phyloP scores from a whole-genome alignment of 2,329 filamentous ascomycete species.

The Sordariomycetes sp. region DNA sequence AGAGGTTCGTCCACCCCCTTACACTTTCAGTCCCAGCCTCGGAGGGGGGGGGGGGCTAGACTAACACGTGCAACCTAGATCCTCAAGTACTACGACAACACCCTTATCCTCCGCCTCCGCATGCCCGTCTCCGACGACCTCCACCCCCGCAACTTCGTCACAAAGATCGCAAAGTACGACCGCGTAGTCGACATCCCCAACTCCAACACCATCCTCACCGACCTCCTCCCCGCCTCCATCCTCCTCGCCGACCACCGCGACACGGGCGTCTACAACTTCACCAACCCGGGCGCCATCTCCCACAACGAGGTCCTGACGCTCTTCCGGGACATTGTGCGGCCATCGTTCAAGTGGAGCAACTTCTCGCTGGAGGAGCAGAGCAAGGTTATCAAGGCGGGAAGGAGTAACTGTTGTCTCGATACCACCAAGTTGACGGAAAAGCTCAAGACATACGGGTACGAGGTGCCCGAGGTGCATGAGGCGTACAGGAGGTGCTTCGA shows the following conservation, averaged over 20 bases:
- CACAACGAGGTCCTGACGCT: conserved; percentile 54
- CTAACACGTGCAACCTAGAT: conserved; percentile 23
- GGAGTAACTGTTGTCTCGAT: conserved; percentile 54
- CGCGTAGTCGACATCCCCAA: conserved; percentile 55
- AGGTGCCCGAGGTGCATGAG: conserved; percentile 47
- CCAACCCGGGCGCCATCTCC: conserved; percentile 57
- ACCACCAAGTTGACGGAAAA: conserved; percentile 46
- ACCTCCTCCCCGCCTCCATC: conserved; percentile 48
- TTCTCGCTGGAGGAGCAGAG: conserved; percentile 53
- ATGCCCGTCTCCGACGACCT: conserved; percentile 60
- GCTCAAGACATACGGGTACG: conserved; percentile 43
- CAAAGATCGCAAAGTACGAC: conserved; percentile 54
- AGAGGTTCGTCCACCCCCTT: conserved; percentile 28
- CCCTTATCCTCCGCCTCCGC: conserved; percentile 50
- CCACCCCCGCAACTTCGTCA: conserved; percentile 53
- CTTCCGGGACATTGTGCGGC: conserved; percentile 50
- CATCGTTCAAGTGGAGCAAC: conserved; percentile 48
- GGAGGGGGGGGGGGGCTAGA: background rate
- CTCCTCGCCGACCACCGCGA: conserved; percentile 47
- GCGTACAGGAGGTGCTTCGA: conserved; percentile 50
- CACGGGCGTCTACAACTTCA: conserved; percentile 56
- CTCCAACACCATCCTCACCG: conserved; percentile 52
- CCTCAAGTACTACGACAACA: conserved; percentile 47
- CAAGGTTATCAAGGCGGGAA: conserved; percentile 53
- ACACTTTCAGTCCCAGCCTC: background rate